phyloP scores from a whole-genome alignment of 2,329 filamentous ascomycete genomes.

The Nemania bipapillata region DNA sequence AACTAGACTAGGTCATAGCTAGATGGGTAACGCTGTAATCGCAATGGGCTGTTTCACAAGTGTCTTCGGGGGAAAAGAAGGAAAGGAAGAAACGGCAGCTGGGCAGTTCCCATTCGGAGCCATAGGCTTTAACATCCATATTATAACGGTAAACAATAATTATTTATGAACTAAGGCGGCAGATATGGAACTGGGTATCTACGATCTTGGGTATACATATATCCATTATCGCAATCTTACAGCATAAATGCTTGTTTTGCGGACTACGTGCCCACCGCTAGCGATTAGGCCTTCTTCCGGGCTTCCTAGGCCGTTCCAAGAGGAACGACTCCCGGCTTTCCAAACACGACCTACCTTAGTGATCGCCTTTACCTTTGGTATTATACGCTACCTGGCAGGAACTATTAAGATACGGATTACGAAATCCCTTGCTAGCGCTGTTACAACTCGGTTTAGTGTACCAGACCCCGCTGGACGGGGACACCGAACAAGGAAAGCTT shows the following conservation, averaged over 20 bases:
- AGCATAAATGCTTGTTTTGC: background rate
- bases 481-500: background rate
- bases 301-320: background rate
- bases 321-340: background rate
- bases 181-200: background rate
- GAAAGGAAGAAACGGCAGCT: background rate
- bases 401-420: background rate
- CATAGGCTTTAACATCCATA: background rate
- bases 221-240: background rate
- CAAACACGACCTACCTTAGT: background rate
- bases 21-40: background rate
- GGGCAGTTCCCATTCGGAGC: background rate
- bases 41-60: background rate
- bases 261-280: background rate
- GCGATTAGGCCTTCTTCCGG: background rate
- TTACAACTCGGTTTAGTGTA: slow-evolving; percentile 21
- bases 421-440: slow-evolving; percentile 21
- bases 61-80: background rate
- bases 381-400: background rate
- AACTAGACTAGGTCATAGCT: no score
- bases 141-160: background rate
- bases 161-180: background rate
- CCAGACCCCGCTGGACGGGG: background rate
- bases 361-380: background rate
- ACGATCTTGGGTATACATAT: background rate